Percentiles rank a stretch among this genome's conserved stretches.
phyloP scores from a whole-genome alignment of 2,329 filamentous ascomycete genomes.

The Talaromyces rugulosus region DNA sequence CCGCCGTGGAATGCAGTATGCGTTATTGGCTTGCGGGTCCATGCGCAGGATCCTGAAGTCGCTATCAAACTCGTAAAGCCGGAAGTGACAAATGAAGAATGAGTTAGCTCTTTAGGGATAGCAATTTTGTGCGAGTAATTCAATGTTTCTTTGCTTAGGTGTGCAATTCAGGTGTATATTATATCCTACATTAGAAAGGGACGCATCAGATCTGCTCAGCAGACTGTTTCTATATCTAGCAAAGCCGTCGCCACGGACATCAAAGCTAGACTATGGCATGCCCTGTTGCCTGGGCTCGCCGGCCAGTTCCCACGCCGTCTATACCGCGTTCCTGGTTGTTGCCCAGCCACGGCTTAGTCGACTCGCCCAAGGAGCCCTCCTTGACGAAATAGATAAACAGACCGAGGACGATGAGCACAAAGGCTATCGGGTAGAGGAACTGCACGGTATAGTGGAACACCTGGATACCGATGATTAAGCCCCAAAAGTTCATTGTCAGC shows the following conservation, averaged over 20 bases:
- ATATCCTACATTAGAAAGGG: not conserved
- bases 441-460: conserved; percentile 79
- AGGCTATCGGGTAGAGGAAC: conserved; percentile 92
- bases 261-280: conserved; percentile 9
- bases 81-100: too few species aligned
- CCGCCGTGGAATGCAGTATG: too few species aligned
- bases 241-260: not conserved
- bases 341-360: conserved; percentile 92
- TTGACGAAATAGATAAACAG: conserved; percentile 83
- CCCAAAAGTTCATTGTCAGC: conserved; percentile 95
- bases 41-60: too few species aligned
- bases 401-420: conserved; percentile 84
- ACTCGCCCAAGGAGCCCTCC: conserved; percentile 77
- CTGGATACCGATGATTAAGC: conserved; percentile 82
- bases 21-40: too few species aligned
- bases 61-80: too few species aligned
- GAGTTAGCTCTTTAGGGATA: too few species aligned
- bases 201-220: not conserved
- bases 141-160: too few species aligned
- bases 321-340: conserved; percentile 78
- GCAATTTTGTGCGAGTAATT: too few species aligned
- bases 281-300: conserved; percentile 9
- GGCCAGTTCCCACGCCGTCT: conserved; percentile 52
- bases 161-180: not conserved
- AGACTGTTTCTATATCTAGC: not conserved